These are phyloP conservation scores for Lachancea nothofagi DNA, from an alignment of 805 yeast genomes.

Conservation along the genomic window DNA sequence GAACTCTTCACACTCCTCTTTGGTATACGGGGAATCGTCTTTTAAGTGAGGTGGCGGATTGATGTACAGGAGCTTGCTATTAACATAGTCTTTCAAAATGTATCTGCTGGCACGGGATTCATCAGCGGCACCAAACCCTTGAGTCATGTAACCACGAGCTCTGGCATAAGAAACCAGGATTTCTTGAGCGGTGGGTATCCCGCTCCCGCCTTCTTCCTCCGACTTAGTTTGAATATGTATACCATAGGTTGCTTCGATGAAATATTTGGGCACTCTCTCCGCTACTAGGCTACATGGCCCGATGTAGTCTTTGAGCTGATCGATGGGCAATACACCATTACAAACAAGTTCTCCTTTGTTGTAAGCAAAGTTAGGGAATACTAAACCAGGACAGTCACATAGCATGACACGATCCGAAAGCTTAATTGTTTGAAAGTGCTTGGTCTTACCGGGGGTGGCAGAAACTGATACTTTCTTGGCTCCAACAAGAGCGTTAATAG, in stretches of 20 bases:
- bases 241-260: constrained; percentile 88
- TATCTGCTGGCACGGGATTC: constrained; percentile 91
- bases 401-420: constrained; percentile 75
- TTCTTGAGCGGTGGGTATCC: constrained; percentile 85
- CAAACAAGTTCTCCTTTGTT: constrained; percentile 95
- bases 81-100: constrained; percentile 89
- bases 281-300: constrained; percentile 85
- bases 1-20: constrained; percentile 56
- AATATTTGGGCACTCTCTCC: constrained; percentile 82
- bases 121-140: constrained; percentile 95
- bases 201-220: constrained; percentile 81
- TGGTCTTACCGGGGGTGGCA: constrained; percentile 97
- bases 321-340: constrained; percentile 98
- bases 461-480: constrained; percentile 97
- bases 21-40: constrained; percentile 47
- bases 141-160: constrained; percentile 96
- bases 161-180: constrained; percentile 86
- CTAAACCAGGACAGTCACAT: constrained; percentile 99
- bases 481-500: constrained; percentile 93
- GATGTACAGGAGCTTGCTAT: constrained; percentile 78
- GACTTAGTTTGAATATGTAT: constrained; percentile 75
- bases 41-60: constrained; percentile 80
- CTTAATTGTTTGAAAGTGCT: constrained; percentile 94
- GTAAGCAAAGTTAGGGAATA: constrained; percentile 95
- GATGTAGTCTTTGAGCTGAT: constrained; percentile 86